These are phyloP conservation scores for Xylaria sp. DNA, from an alignment of 2,329 filamentous ascomycete genomes.

Conservation along the genomic window DNA sequence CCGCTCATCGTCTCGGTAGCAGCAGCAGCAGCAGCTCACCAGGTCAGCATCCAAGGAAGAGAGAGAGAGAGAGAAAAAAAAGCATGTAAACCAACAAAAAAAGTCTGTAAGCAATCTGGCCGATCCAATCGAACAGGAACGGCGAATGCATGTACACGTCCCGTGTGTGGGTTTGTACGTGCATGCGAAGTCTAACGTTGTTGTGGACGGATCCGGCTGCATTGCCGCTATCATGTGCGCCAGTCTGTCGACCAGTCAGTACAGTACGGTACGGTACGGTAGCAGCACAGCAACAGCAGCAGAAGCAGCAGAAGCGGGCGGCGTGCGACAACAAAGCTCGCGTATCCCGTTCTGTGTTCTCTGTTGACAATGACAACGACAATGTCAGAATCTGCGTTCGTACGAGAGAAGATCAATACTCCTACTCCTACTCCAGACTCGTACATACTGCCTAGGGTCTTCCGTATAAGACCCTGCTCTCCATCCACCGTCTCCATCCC, in stretches of 20 bases:
- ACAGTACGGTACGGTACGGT: background rate
- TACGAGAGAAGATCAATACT: too few relatives aligned
- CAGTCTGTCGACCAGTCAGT: background rate
- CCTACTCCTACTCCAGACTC: too few relatives aligned
- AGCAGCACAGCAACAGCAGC: too few relatives aligned
- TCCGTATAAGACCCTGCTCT: too few relatives aligned
- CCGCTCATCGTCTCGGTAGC: slow-evolving; percentile 4
- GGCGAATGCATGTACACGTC: slow-evolving; percentile 10
- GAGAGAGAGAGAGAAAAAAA: too few relatives aligned
- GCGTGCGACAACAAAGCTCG: slow-evolving; percentile 3
- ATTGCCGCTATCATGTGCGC: slow-evolving; percentile 18
- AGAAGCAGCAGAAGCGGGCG: background rate
- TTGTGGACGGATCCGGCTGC: slow-evolving; percentile 12
- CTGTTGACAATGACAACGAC: too few relatives aligned
- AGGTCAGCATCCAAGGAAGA: background rate
- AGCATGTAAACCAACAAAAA: background rate
- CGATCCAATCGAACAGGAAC: background rate
- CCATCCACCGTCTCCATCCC: too few relatives aligned
- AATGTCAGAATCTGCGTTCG: too few relatives aligned
- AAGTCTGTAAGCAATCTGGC: slow-evolving; percentile 8
- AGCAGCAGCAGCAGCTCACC: background rate
- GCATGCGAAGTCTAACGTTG: slow-evolving; percentile 9
- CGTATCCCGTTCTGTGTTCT: too few relatives aligned
- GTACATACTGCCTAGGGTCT: too few relatives aligned
- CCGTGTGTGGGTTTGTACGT: slow-evolving; percentile 11